phyloP scores from a whole-genome alignment of 495 filamentous ascomycete species.

The Jackrogersella multiformis region DNA sequence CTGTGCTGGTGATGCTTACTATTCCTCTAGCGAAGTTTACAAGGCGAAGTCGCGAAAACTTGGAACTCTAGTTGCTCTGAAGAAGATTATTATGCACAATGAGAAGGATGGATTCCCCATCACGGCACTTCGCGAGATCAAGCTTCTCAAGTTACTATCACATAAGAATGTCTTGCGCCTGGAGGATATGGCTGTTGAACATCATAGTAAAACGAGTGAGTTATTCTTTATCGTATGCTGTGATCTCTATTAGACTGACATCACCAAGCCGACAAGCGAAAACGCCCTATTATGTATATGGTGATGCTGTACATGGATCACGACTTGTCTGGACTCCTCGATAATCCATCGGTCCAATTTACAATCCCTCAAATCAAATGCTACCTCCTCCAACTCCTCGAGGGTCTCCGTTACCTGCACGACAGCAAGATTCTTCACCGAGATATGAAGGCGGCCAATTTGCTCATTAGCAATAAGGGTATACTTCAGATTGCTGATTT shows the following conservation, averaged over 20 bases:
- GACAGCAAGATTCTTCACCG: constrained; percentile 89
- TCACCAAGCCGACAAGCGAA: constrained; percentile 72
- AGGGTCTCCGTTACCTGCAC: constrained; percentile 90
- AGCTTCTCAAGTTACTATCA: constrained; percentile 90
- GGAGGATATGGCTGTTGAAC: constrained; percentile 96
- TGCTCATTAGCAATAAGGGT: constrained; percentile 94
- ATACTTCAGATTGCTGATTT: constrained; percentile 98
- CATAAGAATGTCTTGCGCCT: constrained; percentile 88
- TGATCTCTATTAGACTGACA: constrained; percentile 20
- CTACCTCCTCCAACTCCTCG: constrained; percentile 93
- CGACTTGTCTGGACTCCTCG: constrained; percentile 92
- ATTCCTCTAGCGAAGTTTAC: constrained; percentile 77
- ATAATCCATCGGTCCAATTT: constrained; percentile 89
- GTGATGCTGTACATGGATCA: constrained; percentile 99
- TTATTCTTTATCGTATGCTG: constrained; percentile 4
- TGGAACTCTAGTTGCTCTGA: constrained; percentile 80
- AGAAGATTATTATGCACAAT: constrained; percentile 93
- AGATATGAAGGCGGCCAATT: constrained; percentile 99
- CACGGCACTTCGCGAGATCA: constrained; percentile 87
- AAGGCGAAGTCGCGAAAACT: constrained; percentile 82
- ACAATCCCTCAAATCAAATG: constrained; percentile 94
- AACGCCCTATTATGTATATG: constrained; percentile 95
- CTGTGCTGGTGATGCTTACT: constrained; percentile 22
- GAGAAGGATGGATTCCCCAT: constrained; percentile 87
- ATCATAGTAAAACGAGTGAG: constrained; percentile 69